phyloP scores from a whole-genome alignment of 495 filamentous ascomycete genomes.

The Cryomyces minteri region DNA sequence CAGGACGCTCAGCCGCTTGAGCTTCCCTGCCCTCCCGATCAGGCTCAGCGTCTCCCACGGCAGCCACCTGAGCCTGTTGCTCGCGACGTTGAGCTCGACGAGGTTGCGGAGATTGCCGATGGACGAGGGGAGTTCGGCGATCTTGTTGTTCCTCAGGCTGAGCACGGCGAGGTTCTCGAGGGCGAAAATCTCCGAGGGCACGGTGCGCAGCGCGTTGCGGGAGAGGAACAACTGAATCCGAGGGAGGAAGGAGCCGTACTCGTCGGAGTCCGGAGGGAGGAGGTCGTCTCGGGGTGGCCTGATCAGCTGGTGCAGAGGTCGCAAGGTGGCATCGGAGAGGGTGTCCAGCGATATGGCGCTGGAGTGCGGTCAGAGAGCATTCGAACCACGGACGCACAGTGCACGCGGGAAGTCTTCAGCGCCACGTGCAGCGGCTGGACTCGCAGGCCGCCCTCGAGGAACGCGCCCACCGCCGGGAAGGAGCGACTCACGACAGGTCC shows the following conservation, averaged over 20 bases:
- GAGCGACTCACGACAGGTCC: conserved; percentile 42
- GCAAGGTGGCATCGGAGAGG: conserved; percentile 26
- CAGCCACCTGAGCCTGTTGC: conserved; percentile 48
- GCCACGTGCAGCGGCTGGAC: too few relatives aligned
- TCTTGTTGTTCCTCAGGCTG: conserved; percentile 50
- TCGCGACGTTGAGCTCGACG: conserved; percentile 46
- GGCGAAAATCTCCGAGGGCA: conserved; percentile 33
- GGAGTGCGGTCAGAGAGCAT: not conserved
- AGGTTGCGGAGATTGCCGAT: conserved; percentile 47
- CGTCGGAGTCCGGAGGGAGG: conserved; percentile 24
- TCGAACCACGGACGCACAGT: too few relatives aligned
- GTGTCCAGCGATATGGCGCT: conserved; percentile 16
- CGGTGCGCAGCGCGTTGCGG: conserved; percentile 33
- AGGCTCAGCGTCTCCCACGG: conserved; percentile 53
- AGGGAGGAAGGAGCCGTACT: conserved; percentile 31
- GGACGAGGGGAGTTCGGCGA: conserved; percentile 42
- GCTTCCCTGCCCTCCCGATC: conserved; percentile 24
- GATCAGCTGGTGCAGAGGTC: conserved; percentile 39
- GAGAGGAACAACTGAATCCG: conserved; percentile 44
- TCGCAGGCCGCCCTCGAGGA: too few relatives aligned
- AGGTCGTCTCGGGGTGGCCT: conserved; percentile 23
- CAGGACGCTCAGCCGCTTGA: conserved; percentile 26
- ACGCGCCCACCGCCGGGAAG: too few relatives aligned
- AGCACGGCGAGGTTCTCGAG: conserved; percentile 44
- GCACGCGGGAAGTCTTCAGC: too few relatives aligned